Evolutionary conservation across 768 basidiomycete genomes (phyloP).

Genomic region (Boletellus sp.): DNA sequence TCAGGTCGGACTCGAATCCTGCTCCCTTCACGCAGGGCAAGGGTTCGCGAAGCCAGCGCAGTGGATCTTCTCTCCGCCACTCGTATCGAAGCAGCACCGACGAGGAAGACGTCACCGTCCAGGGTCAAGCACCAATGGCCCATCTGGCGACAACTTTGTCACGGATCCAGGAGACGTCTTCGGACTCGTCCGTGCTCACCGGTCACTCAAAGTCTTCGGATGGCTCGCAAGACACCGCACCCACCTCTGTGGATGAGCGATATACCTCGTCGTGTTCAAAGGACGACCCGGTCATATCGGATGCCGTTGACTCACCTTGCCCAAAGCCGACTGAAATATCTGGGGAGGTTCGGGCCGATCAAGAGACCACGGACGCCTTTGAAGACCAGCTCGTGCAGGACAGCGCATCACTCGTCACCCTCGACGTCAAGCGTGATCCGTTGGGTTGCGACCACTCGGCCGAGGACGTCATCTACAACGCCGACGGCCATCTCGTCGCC

Average conservation of each 20-base stretch:
- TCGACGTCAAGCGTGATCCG: constrained; percentile 35
- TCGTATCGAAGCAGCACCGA: constrained; percentile 39
- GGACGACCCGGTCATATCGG: constrained; percentile 26
- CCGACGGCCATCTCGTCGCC: constrained; percentile 85
- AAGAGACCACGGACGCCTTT: constrained; percentile 31
- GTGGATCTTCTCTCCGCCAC: constrained; percentile 36
- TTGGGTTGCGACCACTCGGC: constrained; percentile 72
- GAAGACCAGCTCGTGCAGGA: constrained; percentile 57
- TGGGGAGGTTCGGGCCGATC: constrained; percentile 44
- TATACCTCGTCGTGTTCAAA: constrained; percentile 31
- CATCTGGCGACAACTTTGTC: constrained; percentile 13
- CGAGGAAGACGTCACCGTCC: constrained; percentile 62
- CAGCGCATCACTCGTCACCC: constrained; percentile 47
- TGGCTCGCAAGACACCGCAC: constrained; percentile 46
- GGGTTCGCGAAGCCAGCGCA: constrained; percentile 40
- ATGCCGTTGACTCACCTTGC: constrained; percentile 27
- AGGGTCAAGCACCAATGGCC: constrained; percentile 39
- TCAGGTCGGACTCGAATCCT: constrained; percentile 41
- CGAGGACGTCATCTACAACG: constrained; percentile 86
- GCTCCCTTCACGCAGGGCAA: constrained; percentile 46
- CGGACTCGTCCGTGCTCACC: constrained; percentile 46
- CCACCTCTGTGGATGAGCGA: constrained; percentile 47
- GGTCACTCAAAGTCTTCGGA: constrained; percentile 43
- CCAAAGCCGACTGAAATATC: constrained; percentile 41
- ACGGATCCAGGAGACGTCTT: constrained; percentile 41